These are phyloP conservation scores for Bipolaris cookei DNA, from an alignment of 2,329 filamentous ascomycete species.

Conservation along the genomic window DNA sequence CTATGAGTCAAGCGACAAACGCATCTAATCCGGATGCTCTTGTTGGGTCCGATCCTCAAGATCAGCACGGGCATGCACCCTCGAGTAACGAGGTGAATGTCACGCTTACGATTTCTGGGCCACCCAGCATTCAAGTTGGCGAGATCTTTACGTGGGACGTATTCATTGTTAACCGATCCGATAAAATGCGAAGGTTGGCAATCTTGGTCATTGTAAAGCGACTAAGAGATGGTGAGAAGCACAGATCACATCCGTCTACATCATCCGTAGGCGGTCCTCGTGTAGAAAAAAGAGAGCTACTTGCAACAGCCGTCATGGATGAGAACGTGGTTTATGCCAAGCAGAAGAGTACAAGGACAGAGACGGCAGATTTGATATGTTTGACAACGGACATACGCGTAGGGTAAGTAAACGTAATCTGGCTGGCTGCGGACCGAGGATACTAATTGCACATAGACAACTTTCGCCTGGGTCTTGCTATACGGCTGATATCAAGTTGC, in stretches of 20 bases:
- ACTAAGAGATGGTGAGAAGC: conserved; percentile 56
- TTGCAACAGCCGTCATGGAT: conserved; percentile 73
- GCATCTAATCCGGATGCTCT: conserved; percentile 38
- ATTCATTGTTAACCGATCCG: conserved; percentile 75
- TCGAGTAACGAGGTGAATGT: conserved; percentile 66
- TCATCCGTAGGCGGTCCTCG: conserved; percentile 49
- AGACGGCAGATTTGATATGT: conserved; percentile 73
- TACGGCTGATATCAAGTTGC: conserved; percentile 73
- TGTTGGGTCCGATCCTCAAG: conserved; percentile 31
- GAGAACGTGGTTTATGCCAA: conserved; percentile 74
- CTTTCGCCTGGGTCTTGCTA: conserved; percentile 75
- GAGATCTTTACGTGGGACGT: conserved; percentile 75
- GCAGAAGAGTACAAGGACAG: conserved; percentile 69
- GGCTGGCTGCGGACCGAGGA: not conserved
- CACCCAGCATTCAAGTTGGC: conserved; percentile 65
- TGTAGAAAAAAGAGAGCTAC: conserved; percentile 43
- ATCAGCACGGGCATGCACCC: conserved; percentile 23
- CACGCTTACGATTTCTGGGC: conserved; percentile 75
- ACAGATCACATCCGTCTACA: conserved; percentile 52
- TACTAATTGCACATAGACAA: conserved; percentile 55
- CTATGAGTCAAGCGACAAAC: conserved; percentile 28
- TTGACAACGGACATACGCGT: conserved; percentile 76
- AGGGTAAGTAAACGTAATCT: conserved; percentile 57
- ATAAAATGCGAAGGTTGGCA: conserved; percentile 69
- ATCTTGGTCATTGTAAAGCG: conserved; percentile 71